Base-by-base conservation (phyloP, 108 stramenopile species). In the Poteriospumella lacustris region DNA sequence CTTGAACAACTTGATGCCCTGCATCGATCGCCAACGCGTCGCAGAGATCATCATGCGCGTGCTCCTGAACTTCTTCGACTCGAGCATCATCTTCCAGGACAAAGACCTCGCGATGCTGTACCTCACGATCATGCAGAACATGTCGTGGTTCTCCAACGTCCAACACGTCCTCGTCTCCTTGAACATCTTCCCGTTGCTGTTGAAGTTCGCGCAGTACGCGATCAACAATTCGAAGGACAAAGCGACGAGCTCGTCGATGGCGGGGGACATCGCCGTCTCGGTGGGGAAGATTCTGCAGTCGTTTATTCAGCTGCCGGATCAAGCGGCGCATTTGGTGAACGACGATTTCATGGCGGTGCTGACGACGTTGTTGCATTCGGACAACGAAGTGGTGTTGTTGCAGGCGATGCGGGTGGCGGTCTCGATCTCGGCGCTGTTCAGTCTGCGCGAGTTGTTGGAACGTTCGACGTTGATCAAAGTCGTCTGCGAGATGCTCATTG, bases 1-100 rank as follows among this genome's bases (percentile, higher is more conserved):
- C 28, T 33, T 73, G 19, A 52, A 26, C 36, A 73, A 73, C 36
- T 33, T 73, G 19, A 73, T 73, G 70, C 70, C 70, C 5, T 73
- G 70, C 33, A 29, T 56, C 3, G 70, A 73, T 44, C 70, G 70
- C 28, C 41, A 15, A 56, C 70, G 70, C 19, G 70, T 73, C 3
- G 70, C 41, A 39, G 70, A 73, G 42, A 64, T 34, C 31, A 64
- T 33, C 5, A 64, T 64, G 15, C 28, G 31, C 9, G 36, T 64
- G 5, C 9, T 64, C 5, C 24, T 31, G 9, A 3, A 64, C 5
- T 5, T 34, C 36, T 64, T 64, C 36, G 60, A 64, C 24, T 3
- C 60, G 3, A 19, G 24, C 24, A 33, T 3, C 5, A 24, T 33
- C 5, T 33, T 64, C 5, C 3, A 64, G 24, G 60, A 64, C 24